Conservation (phyloP, 2,329 filamentous ascomycete species). For the Stagonosporopsis tanaceti region DNA sequence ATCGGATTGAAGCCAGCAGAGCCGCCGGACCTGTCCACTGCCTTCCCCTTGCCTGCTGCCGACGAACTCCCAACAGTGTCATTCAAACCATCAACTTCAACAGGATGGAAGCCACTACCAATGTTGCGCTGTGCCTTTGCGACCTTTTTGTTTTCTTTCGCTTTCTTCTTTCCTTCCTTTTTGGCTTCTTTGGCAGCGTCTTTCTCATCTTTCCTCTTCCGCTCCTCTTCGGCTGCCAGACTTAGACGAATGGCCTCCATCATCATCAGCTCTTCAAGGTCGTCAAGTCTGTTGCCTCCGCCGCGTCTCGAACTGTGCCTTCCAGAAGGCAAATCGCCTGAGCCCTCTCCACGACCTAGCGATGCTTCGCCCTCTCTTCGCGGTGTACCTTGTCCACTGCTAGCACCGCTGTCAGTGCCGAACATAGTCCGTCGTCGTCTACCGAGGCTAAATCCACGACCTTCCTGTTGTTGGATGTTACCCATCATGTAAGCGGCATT, state of each 20-base stretch:
- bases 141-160: slow-evolving; percentile 69
- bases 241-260: slow-evolving; percentile 93
- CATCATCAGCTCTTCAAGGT: slow-evolving; percentile 98
- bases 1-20: slow-evolving; percentile 52
- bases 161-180: slow-evolving; percentile 81
- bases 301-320: slow-evolving; percentile 63
- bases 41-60: slow-evolving; percentile 57
- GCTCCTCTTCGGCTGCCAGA: slow-evolving; percentile 90
- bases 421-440: slow-evolving; percentile 61
- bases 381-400: slow-evolving; percentile 56
- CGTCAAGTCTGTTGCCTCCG: slow-evolving; percentile 72
- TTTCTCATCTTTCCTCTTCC: slow-evolving; percentile 85
- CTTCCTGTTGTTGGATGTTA: slow-evolving; percentile 56
- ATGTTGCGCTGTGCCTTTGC: slow-evolving; percentile 72
- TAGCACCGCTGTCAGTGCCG: slow-evolving; percentile 54
- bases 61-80: slow-evolving; percentile 39
- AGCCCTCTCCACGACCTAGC: slow-evolving; percentile 44
- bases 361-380: slow-evolving; percentile 45
- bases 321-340: slow-evolving; percentile 49
- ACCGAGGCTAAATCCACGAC: slow-evolving; percentile 59
- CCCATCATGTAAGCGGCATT: slow-evolving; percentile 93
- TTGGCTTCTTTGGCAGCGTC: slow-evolving; percentile 83
- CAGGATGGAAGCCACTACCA: slow-evolving; percentile 55
- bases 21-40: slow-evolving; percentile 52
- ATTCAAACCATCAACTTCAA: slow-evolving; percentile 62